A percentile compares a stretch with the other conserved stretches of the same genome.
Conservation (phyloP, 176 grass and related monocot genomes). For the Hsuehochloa calcarea region DNA sequence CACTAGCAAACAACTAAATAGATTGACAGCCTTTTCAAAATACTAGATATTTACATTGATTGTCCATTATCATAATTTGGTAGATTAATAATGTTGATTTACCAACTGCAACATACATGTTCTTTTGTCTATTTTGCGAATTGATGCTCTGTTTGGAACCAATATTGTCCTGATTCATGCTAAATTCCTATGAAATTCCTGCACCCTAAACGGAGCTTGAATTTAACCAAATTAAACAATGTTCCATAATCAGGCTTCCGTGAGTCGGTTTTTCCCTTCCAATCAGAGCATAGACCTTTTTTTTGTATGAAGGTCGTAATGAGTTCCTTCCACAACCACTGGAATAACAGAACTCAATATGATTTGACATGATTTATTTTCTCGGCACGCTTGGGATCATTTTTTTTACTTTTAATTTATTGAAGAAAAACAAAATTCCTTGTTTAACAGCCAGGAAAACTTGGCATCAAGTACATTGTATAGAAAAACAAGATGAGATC, state of each 20-base stretch:
- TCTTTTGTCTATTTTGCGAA: not conserved
- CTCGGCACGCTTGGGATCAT: constrained; percentile 24
- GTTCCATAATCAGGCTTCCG: not conserved
- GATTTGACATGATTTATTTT: constrained; percentile 22
- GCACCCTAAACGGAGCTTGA: not conserved
- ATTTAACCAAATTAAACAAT: not conserved
- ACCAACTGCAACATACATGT: not conserved
- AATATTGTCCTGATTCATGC: not conserved
- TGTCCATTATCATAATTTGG: not conserved
- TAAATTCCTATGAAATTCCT: not conserved
- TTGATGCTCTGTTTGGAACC: not conserved
- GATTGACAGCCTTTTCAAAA: not conserved
- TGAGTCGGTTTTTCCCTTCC: not conserved
- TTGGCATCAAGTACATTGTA: not conserved
- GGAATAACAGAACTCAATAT: not conserved
- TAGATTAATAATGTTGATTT: not conserved
- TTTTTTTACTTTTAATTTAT: not conserved
- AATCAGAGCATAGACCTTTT: not conserved
- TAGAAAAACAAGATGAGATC: not conserved
- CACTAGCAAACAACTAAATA: not conserved
- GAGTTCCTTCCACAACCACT: not conserved
- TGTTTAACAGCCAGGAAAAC: not conserved
- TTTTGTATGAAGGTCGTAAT: not conserved
- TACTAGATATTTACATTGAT: not conserved
- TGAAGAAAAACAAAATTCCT: no score